Evolutionary conservation across 2,329 filamentous ascomycete genomes (phyloP).

Genomic region (Hypomyces perniciosus): DNA sequence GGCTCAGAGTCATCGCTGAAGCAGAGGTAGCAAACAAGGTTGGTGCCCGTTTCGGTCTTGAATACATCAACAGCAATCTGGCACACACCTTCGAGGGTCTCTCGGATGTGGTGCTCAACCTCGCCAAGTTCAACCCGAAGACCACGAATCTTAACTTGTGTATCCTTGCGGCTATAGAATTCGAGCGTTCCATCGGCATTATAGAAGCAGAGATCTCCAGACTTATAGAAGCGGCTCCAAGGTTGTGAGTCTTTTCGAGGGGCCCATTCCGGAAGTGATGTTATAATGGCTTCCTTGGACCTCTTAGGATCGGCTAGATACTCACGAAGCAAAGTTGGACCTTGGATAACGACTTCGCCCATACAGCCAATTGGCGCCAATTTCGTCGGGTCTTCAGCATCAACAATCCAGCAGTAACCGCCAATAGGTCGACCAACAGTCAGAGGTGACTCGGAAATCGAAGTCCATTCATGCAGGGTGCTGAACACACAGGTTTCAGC

Average conservation of each 20-base stretch:
- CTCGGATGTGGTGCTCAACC: slow-evolving; percentile 15
- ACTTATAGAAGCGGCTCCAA: slow-evolving; percentile 33
- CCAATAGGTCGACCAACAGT: slow-evolving; percentile 7
- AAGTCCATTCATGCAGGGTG: slow-evolving; percentile 6
- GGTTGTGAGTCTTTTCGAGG: neutral
- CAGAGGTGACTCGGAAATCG: neutral
- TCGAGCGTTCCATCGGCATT: slow-evolving; percentile 33
- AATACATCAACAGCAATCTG: slow-evolving; percentile 11
- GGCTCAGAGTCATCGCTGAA: slow-evolving; percentile 1
- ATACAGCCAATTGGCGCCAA: slow-evolving; percentile 8
- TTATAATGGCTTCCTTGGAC: neutral
- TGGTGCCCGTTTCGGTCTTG: neutral
- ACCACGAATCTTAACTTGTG: slow-evolving; percentile 54
- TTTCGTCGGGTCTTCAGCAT: neutral
- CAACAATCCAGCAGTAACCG: slow-evolving; percentile 2
- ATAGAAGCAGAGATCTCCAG: slow-evolving; percentile 42
- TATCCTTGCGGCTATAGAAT: slow-evolving; percentile 48
- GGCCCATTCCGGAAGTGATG: neutral
- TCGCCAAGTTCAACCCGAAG: slow-evolving; percentile 46
- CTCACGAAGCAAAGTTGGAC: slow-evolving; percentile 2
- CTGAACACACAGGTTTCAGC: slow-evolving; percentile 12
- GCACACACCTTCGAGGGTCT: neutral
- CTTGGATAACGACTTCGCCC: slow-evolving; percentile 10
- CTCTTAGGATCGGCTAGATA: slow-evolving; percentile 10
- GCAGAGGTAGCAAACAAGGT: slow-evolving; percentile 3